Conservation (phyloP, 805 yeast genomes). For the Blastobotrys americana region DNA sequence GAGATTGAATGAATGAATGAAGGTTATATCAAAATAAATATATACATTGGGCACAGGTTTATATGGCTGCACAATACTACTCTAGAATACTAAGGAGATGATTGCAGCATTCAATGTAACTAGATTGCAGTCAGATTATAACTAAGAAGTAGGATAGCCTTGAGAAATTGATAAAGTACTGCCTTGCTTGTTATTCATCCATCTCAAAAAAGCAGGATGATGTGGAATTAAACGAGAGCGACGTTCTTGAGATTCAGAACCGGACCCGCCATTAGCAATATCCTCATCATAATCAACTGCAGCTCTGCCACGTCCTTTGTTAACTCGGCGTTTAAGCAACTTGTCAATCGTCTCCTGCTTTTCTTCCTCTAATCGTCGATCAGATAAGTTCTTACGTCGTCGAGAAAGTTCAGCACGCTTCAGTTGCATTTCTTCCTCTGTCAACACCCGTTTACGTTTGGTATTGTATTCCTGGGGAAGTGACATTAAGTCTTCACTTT, state of each 20-base stretch:
- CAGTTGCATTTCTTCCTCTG: slow-evolving; percentile 78
- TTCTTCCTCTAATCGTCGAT: slow-evolving; percentile 81
- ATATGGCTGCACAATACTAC: no score
- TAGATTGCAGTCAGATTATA: no score
- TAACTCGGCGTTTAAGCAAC: slow-evolving; percentile 75
- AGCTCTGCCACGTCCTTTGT: slow-evolving; percentile 26
- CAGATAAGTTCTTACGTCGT: slow-evolving; percentile 76
- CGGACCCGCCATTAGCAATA: slow-evolving; percentile 5
- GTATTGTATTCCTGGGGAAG: slow-evolving; percentile 27
- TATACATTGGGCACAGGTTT: no score
- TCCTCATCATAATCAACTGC: slow-evolving; percentile 16
- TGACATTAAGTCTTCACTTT: slow-evolving; percentile 26
- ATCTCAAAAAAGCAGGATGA: slow-evolving; percentile 29
- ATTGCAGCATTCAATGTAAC: no score
- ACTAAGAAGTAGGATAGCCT: no score
- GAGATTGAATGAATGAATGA: no score
- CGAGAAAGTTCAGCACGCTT: slow-evolving; percentile 84
- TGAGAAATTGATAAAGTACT: slow-evolving; percentile 19
- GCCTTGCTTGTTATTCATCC: slow-evolving; percentile 20
- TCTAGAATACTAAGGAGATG: no score
- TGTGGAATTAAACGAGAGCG: slow-evolving; percentile 20
- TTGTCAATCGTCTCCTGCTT: slow-evolving; percentile 87
- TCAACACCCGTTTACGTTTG: slow-evolving; percentile 50
- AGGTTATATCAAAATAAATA: no score
- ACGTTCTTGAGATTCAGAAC: slow-evolving; percentile 1